These are phyloP conservation scores for Chlorencoelia australis DNA, from an alignment of 2,329 filamentous ascomycete genomes.

Conservation along the genomic window DNA sequence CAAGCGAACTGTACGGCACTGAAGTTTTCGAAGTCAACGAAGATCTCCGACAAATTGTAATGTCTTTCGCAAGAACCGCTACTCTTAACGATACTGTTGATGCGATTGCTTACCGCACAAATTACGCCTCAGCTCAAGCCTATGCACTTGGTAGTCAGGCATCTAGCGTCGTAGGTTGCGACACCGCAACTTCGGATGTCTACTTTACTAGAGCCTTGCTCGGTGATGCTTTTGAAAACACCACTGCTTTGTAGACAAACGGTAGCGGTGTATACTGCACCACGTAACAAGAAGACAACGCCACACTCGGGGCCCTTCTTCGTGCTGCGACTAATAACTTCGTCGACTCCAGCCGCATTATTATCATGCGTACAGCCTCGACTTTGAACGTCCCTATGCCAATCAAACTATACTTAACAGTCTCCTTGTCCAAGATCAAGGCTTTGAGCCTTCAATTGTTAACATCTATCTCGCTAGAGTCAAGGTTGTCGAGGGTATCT, in stretches of 20 bases:
- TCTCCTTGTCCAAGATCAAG: constrained; percentile 32
- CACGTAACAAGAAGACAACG: constrained; percentile 63
- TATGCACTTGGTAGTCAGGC: constrained; percentile 2
- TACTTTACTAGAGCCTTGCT: constrained; percentile 55
- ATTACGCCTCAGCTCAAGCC: constrained; percentile 31
- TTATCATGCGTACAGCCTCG: constrained; percentile 56
- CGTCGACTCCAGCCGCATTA: constrained; percentile 54
- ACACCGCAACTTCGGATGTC: constrained; percentile 59
- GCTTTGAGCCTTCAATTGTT: constrained; percentile 48
- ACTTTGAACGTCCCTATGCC: constrained; percentile 59
- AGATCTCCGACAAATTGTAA: constrained; percentile 39
- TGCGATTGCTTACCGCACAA: constrained; percentile 41
- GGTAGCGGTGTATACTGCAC: constrained; percentile 57
- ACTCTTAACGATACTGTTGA: constrained; percentile 39
- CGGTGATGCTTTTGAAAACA: constrained; percentile 52
- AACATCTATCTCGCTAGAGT: constrained; percentile 58
- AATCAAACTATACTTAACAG: constrained; percentile 46
- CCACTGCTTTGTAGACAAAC: constrained; percentile 52
- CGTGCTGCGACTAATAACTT: constrained; percentile 44
- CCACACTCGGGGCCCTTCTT: constrained; percentile 52
- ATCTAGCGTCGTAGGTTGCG: constrained; percentile 41
- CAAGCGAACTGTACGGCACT: constrained; percentile 49
- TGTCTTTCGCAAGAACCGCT: constrained; percentile 37
- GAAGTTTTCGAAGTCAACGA: constrained; percentile 58
- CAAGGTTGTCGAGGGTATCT: constrained; percentile 50